phyloP scores from a whole-genome alignment of 2,329 filamentous ascomycete genomes.

The Clarireedia sp. region DNA sequence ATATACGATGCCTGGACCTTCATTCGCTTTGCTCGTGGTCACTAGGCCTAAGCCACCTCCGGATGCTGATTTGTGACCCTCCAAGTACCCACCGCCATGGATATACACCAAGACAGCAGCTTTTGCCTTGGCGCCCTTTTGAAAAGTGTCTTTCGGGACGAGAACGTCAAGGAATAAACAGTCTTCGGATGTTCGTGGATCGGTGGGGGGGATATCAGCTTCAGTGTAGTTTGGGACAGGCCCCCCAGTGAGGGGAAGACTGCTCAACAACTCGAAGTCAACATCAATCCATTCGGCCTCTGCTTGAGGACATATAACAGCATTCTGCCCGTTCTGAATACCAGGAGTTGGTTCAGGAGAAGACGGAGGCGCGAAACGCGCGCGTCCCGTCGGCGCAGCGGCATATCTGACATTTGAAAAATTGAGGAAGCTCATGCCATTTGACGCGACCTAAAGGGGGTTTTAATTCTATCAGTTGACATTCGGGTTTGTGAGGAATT shows the following conservation, averaged over 20 bases:
- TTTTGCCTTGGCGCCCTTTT: neutral
- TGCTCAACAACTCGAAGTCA: no score
- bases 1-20: constrained; percentile 30
- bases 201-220: no score
- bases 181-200: constrained; percentile 30
- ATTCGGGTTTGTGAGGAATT: no score
- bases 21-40: constrained; percentile 17
- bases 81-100: no score
- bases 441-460: no score
- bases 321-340: constrained; percentile 21
- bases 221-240: no score
- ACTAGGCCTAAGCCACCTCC: constrained; percentile 34
- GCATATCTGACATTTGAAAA: constrained; percentile 39
- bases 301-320: constrained; percentile 15
- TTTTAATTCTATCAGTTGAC: no score
- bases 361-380: constrained; percentile 36
- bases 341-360: constrained; percentile 21
- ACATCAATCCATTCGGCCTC: neutral
- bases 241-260: no score
- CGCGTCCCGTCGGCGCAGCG: constrained; percentile 34
- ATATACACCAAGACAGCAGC: neutral
- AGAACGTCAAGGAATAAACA: constrained; percentile 41
- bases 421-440: constrained; percentile 25
- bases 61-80: constrained; percentile 1
- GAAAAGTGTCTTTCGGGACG: constrained; percentile 33